Conservation (phyloP, 352 stramenopile genomes). For the Globisporangium apiculatum region DNA sequence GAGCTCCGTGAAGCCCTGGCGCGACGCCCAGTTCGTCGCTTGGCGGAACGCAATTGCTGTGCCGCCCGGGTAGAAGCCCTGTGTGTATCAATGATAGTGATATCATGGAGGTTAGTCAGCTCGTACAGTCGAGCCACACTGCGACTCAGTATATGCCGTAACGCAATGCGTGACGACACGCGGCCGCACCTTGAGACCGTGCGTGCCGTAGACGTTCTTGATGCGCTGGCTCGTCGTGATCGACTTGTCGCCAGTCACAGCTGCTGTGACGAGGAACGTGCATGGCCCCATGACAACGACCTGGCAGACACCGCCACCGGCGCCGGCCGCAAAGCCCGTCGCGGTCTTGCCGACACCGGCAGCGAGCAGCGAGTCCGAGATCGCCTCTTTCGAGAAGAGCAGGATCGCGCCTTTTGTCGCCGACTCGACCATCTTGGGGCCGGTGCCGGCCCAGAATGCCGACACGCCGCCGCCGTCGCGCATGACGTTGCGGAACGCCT, state of each 20-base stretch:
- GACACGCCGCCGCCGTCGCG: constrained; percentile 67
- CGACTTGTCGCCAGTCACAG: constrained; percentile 86
- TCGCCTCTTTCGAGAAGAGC: constrained; percentile 87
- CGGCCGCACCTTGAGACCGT: constrained; percentile 55
- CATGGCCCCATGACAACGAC: constrained; percentile 87
- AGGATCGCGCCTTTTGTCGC: constrained; percentile 87
- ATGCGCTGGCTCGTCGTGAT: constrained; percentile 82
- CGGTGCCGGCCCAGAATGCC: constrained; percentile 86
- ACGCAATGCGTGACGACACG: too few species aligned
- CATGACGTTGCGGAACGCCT: constrained; percentile 88
- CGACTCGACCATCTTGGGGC: constrained; percentile 90
- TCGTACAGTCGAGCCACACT: too few species aligned
- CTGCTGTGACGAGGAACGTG: constrained; percentile 88
- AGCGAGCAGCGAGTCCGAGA: constrained; percentile 70
- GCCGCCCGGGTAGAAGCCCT: constrained; percentile 86
- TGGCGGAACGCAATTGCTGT: constrained; percentile 89
- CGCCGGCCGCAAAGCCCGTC: constrained; percentile 79
- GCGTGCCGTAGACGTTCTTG: constrained; percentile 73
- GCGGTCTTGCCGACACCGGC: constrained; percentile 52
- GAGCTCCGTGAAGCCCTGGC: constrained; percentile 88
- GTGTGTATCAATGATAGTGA: too few species aligned
- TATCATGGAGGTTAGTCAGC: too few species aligned
- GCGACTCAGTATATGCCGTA: too few species aligned
- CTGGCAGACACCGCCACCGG: constrained; percentile 83
- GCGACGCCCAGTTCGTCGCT: constrained; percentile 89